A percentile compares a stretch with the other conserved stretches of the same genome.
Evolutionary conservation across 305 asterid species (phyloP).

Genomic region (Rubia peregrina): DNA sequence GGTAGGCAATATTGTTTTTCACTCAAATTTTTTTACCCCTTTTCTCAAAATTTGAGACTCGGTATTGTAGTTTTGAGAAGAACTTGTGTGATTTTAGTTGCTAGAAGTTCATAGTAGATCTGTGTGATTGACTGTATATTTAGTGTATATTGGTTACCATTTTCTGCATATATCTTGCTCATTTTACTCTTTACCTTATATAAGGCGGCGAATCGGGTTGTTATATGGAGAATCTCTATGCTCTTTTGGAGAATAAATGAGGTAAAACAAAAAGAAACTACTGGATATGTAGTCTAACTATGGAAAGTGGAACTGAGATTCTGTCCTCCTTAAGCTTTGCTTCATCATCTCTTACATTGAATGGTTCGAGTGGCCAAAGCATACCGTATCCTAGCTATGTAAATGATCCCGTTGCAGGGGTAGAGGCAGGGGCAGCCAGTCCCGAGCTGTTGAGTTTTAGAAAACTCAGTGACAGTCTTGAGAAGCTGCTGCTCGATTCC

Average conservation of each 20-base stretch:
- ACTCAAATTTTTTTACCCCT: not conserved
- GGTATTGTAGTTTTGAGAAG: not conserved
- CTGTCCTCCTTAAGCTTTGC: slow-evolving; percentile 49
- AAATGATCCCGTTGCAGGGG: not conserved
- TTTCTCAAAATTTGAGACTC: not conserved
- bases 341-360: slow-evolving; percentile 48
- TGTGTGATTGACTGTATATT: not conserved
- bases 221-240: slow-evolving; percentile 4
- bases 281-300: slow-evolving; percentile 1
- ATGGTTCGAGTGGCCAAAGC: slow-evolving; percentile 36
- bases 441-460: slow-evolving; percentile 49
- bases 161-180: not conserved
- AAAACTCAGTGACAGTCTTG: slow-evolving; percentile 49
- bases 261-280: slow-evolving; percentile 9
- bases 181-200: not conserved
- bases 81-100: not conserved
- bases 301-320: slow-evolving; percentile 57
- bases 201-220: not conserved
- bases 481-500: slow-evolving; percentile 44
- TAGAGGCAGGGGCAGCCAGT: slow-evolving; percentile 28
- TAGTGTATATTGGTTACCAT: not conserved
- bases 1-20: not conserved
- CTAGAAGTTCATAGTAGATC: not conserved
- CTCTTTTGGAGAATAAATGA: slow-evolving; percentile 12
- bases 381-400: slow-evolving; percentile 15